A percentile compares a stretch with the other conserved stretches of the same genome.
These are phyloP conservation scores for Triticum timopheevii DNA, from an alignment of 176 grass and related monocot species.

Conservation along the genomic window DNA sequence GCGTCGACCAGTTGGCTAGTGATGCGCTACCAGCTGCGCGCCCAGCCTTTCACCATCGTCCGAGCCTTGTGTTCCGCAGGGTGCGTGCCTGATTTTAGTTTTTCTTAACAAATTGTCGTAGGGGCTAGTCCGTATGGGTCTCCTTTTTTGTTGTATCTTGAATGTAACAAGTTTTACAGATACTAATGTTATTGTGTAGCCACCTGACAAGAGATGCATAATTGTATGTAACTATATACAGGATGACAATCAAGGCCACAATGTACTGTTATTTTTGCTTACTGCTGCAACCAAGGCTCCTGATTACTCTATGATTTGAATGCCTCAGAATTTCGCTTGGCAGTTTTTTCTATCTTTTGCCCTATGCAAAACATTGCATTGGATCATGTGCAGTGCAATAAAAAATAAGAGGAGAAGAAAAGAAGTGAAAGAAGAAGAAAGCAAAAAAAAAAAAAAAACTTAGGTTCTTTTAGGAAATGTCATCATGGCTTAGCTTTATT, in stretches of 20 bases:
- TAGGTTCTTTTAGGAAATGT: too few relatives aligned
- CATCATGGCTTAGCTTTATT: too few relatives aligned
- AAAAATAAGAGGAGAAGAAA: too few relatives aligned
- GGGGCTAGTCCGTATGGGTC: not conserved
- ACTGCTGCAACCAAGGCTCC: not conserved
- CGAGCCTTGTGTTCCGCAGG: not conserved
- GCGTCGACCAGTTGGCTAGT: too few relatives aligned
- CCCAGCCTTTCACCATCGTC: not conserved
- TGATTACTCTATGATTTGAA: not conserved
- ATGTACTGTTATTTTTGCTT: not conserved
- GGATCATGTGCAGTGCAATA: too few relatives aligned
- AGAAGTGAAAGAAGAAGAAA: too few relatives aligned
- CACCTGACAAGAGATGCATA: not conserved
- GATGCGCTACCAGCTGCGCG: too few relatives aligned
- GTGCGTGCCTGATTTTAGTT: not conserved
- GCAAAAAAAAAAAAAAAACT: too few relatives aligned
- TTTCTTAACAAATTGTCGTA: not conserved
- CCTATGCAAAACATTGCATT: not conserved
- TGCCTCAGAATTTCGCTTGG: not conserved
- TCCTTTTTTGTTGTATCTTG: not conserved
- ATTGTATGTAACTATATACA: not conserved
- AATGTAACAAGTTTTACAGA: conserved; percentile 6
- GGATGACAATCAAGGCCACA: not conserved
- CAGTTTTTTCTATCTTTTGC: not conserved
- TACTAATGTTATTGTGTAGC: not conserved